Evolutionary conservation across 805 yeast genomes (phyloP).

Genomic region (Candida michaelii): DNA sequence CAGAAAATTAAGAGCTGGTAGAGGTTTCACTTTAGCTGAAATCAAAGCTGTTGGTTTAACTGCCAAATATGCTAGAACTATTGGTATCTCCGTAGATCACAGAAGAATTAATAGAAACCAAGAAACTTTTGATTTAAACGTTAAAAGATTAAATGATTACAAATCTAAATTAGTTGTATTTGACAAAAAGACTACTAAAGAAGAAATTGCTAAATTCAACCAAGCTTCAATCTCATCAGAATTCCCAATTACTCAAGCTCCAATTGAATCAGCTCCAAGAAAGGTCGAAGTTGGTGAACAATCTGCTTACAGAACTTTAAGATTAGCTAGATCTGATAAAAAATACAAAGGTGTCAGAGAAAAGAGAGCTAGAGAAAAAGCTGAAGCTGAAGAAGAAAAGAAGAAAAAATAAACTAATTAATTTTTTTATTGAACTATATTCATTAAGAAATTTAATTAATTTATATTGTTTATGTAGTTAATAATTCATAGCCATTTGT

Average conservation of each 20-base stretch:
- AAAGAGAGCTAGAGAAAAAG: conserved; percentile 95
- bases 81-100: conserved; percentile 99
- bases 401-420: conserved; percentile 70
- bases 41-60: conserved; percentile 95
- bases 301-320: conserved; percentile 89
- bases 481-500: conserved; percentile 7
- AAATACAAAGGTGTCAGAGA: conserved; percentile 94
- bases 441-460: background rate
- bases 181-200: conserved; percentile 81
- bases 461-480: conserved; percentile 7
- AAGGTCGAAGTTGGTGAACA: conserved; percentile 76
- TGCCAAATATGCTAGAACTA: conserved; percentile 91
- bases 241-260: conserved; percentile 89
- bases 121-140: conserved; percentile 93
- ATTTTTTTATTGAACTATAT: conserved; percentile 4
- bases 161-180: conserved; percentile 92
- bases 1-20: conserved; percentile 99
- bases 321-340: conserved; percentile 93
- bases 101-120: conserved; percentile 98
- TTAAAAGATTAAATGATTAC: conserved; percentile 95
- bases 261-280: conserved; percentile 75
- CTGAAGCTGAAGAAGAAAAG: conserved; percentile 99
- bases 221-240: conserved; percentile 75
- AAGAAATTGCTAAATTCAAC: conserved; percentile 56
- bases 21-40: conserved; percentile 98